Base-by-base conservation (phyloP, 176 grass and related monocot species). In the Aegilops bicornis region DNA sequence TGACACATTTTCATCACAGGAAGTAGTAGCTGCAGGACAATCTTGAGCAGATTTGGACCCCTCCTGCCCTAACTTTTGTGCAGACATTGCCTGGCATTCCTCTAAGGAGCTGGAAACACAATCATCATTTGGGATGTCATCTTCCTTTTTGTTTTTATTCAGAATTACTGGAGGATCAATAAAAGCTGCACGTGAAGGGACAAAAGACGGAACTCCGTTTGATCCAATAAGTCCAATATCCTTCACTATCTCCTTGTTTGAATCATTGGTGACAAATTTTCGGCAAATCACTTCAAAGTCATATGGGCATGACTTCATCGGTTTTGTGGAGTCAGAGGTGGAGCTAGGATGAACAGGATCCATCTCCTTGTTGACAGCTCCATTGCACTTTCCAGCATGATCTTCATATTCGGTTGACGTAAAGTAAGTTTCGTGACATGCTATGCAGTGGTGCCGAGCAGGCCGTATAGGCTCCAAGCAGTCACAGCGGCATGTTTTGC, bases 381-480 rank as follows among this genome's bases (percentile, higher is more conserved):
- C 63, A 15, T 48, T 86, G 80, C 97, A 98, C 81, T 89, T 96
- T 84, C 88, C 90, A 89, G 88, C 83, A 86, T 96, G 97, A 47
- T 68, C 72, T 82, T 98, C 94, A 86, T 92, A 91, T 83, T 92
- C 97, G 2, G 24, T 37, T 15, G 50, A 65, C 31, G 86, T 84
- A 10, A 76, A 82, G 64, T 96, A 94, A 63, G 94, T 89, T 8
- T 92, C 88, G 82, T 98, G 97, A 84, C 97, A 98, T 74, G 82
- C 89, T 66, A 81, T 87, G 88, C 97, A 98, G 58, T 98, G 97
- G 20, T 89, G 56, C 68, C 87, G 74, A 89, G 87, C 92, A 94
- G 91, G 88, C 92, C 90, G 92, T 79, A 94, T 48, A 66, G 88
- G 90, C 83, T 98, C 97, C 31, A 98, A 92, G 80, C 94, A 98